Percentiles rank a stretch among this genome's conserved stretches.
Conservation (phyloP, 225 moss, liverwort and hornwort species). For the Rhytidiadelphus loreus region DNA sequence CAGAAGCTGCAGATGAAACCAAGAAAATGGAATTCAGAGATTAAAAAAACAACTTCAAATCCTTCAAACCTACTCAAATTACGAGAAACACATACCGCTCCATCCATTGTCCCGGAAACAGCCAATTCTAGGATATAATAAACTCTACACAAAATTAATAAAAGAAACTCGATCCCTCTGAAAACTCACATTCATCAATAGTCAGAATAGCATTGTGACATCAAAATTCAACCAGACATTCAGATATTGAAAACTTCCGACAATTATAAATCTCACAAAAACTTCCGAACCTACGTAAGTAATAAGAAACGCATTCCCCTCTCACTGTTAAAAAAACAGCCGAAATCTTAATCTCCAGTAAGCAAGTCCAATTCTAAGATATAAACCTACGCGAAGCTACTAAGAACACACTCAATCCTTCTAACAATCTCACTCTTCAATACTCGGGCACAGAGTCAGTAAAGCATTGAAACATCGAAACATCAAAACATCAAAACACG, state of each 20-base stretch:
- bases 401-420: background rate
- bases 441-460: background rate
- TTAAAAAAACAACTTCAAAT: background rate
- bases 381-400: background rate
- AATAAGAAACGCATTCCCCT: background rate
- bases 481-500: background rate
- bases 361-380: background rate
- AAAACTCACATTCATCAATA: background rate
- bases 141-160: background rate
- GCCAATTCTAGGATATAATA: background rate
- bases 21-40: background rate
- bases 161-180: background rate
- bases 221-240: background rate
- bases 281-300: background rate
- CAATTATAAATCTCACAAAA: background rate
- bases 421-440: background rate
- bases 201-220: background rate
- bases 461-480: background rate
- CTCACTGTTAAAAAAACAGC: background rate
- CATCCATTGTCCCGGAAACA: background rate
- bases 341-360: background rate
- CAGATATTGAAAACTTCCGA: background rate
- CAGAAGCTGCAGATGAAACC: slow-evolving; percentile 29
- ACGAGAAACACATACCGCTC: background rate
- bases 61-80: background rate